Conservation (phyloP, 192 early-diverging fungal species). For the Rhizophagus clarus region DNA sequence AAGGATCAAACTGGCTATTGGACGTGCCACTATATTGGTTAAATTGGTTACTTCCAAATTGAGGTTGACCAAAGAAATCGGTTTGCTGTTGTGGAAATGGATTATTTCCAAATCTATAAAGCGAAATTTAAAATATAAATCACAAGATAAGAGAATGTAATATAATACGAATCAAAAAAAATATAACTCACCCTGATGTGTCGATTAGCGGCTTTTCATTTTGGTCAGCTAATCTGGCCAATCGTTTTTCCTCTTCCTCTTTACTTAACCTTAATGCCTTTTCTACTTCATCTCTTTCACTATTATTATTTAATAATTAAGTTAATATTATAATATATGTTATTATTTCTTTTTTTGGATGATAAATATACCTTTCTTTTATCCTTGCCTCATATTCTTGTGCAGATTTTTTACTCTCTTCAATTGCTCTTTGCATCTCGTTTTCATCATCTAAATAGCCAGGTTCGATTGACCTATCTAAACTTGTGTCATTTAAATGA, state of each 20-base stretch:
- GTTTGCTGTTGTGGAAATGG: constrained; percentile 15
- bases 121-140: background rate
- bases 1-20: background rate
- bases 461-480: constrained; percentile 41
- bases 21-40: background rate
- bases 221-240: constrained; percentile 35
- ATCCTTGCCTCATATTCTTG: constrained; percentile 39
- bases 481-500: constrained; percentile 18
- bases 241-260: constrained; percentile 46
- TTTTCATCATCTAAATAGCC: constrained; percentile 71
- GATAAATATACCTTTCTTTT: constrained; percentile 30
- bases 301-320: background rate
- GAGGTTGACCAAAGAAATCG: constrained; percentile 21
- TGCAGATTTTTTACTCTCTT: constrained; percentile 76
- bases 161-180: constrained; percentile 26
- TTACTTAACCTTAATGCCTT: constrained; percentile 48
- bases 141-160: background rate
- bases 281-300: constrained; percentile 46
- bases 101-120: constrained; percentile 6
- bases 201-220: constrained; percentile 43
- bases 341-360: background rate
- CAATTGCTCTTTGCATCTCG: constrained; percentile 80
- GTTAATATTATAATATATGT: background rate
- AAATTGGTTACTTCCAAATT: constrained; percentile 6
- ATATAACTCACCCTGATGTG: constrained; percentile 36